Evolutionary conservation across 2,329 filamentous ascomycete genomes (phyloP), one percentile per base, ranked within the genome.

Genomic region (Cadophora luteo-olivacea): DNA sequence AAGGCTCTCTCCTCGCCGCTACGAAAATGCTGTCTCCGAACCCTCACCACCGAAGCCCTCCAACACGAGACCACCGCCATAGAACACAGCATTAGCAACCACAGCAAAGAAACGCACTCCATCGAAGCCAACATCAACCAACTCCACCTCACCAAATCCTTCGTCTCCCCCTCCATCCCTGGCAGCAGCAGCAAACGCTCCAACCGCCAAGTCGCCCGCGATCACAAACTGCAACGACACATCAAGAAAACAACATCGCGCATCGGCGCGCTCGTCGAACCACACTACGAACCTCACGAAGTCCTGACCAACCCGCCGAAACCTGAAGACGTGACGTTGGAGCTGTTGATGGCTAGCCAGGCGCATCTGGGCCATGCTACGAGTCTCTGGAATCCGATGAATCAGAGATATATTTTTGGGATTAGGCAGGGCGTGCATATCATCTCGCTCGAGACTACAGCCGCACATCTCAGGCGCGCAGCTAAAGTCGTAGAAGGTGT

Each of bases 371-470:
- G 96, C 71, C 96, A 99, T 82, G 88, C 92, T 76, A 95, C 92
- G 0, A 92, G 92, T 70, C 86, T 94, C 61, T 99, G 96, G 96
- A 97, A 99, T 81, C 94, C 96, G 12, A 90, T 89, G 64, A 99
- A 98, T 82, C 91, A 94, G 72, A 88, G 92, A 73, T 98, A 98
- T 82, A 98, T 99, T 79, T 94, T 92, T 79, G 96, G 96, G 75
- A 88, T 97, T 70, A 87, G 96, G 55, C 87, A 96, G 74, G 93
- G 92, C 19, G 90, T 97, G 70, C 95, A 97, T 82, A 94, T 99
- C 79, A 97, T 99, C 80, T 92, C 91, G 11, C 89, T 98, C 3
- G 96, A 99, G 79, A 86, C 89, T 69, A 98, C 92, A 38, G 93
- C 94, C 16, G 91, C 94, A 19, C 91, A 98, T 81, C 86, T 99